Evolutionary conservation across 352 stramenopile species (phyloP).

Genomic region (Globisporangium ultimum): DNA sequence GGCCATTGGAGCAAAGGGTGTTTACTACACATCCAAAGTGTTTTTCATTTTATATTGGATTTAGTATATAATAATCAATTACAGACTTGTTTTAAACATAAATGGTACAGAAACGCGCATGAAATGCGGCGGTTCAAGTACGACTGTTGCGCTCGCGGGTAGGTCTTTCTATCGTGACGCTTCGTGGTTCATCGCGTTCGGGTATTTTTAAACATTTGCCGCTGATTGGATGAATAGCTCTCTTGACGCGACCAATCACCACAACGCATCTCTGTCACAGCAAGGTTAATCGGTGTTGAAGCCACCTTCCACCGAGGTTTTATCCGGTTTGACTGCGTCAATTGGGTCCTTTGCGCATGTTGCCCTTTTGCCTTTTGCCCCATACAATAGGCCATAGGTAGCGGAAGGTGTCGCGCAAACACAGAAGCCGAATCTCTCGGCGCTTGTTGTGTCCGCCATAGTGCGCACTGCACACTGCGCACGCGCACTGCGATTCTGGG

Average conservation of each 20-base stretch:
- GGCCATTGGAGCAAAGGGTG: neutral
- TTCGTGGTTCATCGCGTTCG: neutral
- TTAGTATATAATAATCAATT: no score
- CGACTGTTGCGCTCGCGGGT: neutral
- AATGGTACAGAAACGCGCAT: neutral
- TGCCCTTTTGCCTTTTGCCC: no score
- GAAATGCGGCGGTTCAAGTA: neutral
- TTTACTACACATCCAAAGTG: neutral
- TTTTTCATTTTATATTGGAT: neutral
- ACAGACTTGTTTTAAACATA: neutral
- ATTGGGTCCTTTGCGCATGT: neutral
- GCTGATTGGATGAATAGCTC: neutral
- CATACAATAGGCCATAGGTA: no score
- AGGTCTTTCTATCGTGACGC: neutral
- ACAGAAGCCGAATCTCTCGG: slow-evolving; percentile 2
- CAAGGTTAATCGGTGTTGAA: slow-evolving; percentile 1
- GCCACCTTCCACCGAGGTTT: neutral
- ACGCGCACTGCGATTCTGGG: neutral
- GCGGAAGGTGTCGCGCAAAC: neutral
- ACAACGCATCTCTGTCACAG: neutral
- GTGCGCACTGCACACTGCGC: neutral
- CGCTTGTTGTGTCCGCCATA: neutral
- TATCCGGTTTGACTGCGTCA: neutral
- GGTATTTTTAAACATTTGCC: neutral
- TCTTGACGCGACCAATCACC: neutral